A percentile compares a stretch with the other conserved stretches of the same genome.
Evolutionary conservation across 2,329 filamentous ascomycete genomes (phyloP).

Genomic region (Aspergillus alliaceus): DNA sequence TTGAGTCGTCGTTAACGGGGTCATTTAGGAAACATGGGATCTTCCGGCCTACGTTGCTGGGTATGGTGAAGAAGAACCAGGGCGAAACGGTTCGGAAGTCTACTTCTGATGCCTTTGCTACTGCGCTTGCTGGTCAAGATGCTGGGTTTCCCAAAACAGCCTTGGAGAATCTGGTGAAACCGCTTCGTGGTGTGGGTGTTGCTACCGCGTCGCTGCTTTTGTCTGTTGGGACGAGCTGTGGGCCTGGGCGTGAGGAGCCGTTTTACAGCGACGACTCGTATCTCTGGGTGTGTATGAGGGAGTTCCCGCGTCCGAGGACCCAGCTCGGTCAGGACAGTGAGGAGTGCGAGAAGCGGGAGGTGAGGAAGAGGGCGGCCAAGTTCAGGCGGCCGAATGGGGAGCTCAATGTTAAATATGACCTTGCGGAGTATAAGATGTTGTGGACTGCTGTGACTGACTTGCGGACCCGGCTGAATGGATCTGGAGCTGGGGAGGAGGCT

Average conservation of each 20-base stretch:
- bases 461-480: conserved; percentile 16
- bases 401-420: conserved; percentile 42
- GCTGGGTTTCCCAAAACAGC: conserved; percentile 30
- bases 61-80: conserved; percentile 40
- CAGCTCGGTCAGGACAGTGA: not conserved
- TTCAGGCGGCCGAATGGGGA: conserved; percentile 22
- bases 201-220: conserved; percentile 46
- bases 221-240: conserved; percentile 27
- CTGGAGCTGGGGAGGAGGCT: not conserved
- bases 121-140: conserved; percentile 6
- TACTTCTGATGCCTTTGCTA: conserved; percentile 28
- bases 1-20: too few relatives aligned
- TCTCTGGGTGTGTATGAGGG: conserved; percentile 37
- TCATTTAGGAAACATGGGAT: conserved; percentile 45
- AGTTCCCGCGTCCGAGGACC: conserved; percentile 20
- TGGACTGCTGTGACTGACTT: conserved; percentile 30
- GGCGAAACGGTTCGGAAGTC: conserved; percentile 25
- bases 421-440: conserved; percentile 38
- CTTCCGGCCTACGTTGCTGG: conserved; percentile 39
- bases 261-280: conserved; percentile 48
- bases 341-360: not conserved
- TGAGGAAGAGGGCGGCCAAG: conserved; percentile 7
- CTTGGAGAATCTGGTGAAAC: conserved; percentile 33
- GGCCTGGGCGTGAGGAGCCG: conserved; percentile 25
- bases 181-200: conserved; percentile 42